Evolutionary conservation across 2,329 filamentous ascomycete species (phyloP).

Genomic region (Penicillium sp.): DNA sequence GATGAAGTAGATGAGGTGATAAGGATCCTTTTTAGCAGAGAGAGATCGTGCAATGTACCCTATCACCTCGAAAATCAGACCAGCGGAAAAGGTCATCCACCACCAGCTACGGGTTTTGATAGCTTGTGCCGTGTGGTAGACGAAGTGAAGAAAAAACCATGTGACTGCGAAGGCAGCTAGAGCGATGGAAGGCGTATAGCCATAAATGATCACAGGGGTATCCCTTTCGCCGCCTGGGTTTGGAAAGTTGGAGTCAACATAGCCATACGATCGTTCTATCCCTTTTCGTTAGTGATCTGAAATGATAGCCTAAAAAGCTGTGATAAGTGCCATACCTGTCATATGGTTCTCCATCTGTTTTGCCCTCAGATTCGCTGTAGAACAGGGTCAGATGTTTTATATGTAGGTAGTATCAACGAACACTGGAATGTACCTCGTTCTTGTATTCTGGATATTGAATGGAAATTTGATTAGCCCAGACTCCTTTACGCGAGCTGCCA

Average conservation of each 20-base stretch:
- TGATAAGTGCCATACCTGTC: background rate
- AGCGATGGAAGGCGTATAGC: conserved; percentile 16
- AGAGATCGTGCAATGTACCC: conserved; percentile 17
- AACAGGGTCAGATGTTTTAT: background rate
- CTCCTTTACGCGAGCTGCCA: conserved; percentile 1
- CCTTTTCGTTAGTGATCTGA: background rate
- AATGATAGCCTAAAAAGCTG: background rate
- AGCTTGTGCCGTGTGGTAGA: conserved; percentile 8
- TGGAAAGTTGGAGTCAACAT: conserved; percentile 1
- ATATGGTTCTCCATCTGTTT: background rate
- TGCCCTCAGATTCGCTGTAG: no score
- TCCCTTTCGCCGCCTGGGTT: background rate
- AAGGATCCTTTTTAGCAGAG: conserved; percentile 13
- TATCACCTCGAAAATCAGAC: conserved; percentile 15
- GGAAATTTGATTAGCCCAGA: background rate
- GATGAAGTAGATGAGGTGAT: conserved; percentile 17
- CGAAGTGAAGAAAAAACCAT: conserved; percentile 16
- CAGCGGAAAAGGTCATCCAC: conserved; percentile 16
- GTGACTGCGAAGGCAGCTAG: conserved; percentile 14
- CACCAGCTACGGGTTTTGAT: conserved; percentile 15
- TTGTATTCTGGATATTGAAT: background rate
- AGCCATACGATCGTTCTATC: background rate
- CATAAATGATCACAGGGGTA: conserved; percentile 4
- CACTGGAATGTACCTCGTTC: background rate
- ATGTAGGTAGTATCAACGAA: background rate